Evolutionary conservation across 352 stramenopile species (phyloP).

Genomic region (Pythium dissimile): DNA sequence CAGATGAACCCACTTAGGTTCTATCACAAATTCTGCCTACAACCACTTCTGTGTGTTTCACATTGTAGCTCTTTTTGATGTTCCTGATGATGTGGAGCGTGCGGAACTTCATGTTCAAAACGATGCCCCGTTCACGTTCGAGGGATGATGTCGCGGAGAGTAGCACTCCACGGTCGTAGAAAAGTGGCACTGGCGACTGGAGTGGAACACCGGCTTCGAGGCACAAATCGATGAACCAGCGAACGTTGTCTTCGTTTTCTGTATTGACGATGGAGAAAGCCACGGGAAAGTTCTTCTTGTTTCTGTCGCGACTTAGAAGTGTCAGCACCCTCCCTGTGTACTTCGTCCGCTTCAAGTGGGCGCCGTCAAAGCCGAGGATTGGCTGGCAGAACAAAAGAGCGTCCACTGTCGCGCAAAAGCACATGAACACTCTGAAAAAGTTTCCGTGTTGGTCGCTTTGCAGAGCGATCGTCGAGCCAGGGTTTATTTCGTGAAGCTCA

Average conservation of each 20-base stretch:
- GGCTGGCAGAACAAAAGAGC: not conserved
- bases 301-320: not conserved
- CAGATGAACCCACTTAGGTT: no score
- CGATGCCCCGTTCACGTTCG: not conserved
- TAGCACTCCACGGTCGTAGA: not conserved
- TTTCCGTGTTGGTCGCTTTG: not conserved
- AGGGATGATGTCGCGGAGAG: not conserved
- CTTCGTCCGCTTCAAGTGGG: slow-evolving; percentile 3
- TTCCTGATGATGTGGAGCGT: not conserved
- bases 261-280: not conserved
- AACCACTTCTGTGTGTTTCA: no score
- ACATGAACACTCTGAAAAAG: slow-evolving; percentile 9
- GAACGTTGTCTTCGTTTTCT: not conserved
- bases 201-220: not conserved
- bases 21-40: no score
- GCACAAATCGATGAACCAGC: not conserved
- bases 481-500: not conserved
- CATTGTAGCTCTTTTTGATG: not conserved
- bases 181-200: not conserved
- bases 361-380: slow-evolving; percentile 7
- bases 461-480: not conserved
- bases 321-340: slow-evolving; percentile 1
- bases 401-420: not conserved
- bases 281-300: slow-evolving; percentile 5
- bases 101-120: not conserved